Base-by-base conservation (phyloP, 2,329 filamentous ascomycete species). In the Aspergillus oerlinghausenensis region DNA sequence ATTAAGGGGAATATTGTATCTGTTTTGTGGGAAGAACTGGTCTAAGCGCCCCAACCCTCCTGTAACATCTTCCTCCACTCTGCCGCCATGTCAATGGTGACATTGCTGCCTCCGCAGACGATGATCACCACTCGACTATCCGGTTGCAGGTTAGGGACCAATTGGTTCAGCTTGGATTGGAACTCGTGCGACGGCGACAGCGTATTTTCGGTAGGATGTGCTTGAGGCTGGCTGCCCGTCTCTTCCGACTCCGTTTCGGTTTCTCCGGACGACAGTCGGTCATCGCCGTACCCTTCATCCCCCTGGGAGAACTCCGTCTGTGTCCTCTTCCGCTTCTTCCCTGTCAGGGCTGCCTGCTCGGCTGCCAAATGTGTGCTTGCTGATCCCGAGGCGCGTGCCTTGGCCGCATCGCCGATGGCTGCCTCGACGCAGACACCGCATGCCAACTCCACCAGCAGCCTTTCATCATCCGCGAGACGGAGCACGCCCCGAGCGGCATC, bases 401-500 rank as follows among this genome's bases (percentile, higher is more conserved):
- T 59, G 8, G 57, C 58, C 14, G 67, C 67, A 57, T 71, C 70
- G 50, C 74, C 74, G 49, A 77, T 63, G 10, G 70, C 74, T 32
- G 73, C 74, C 56, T 77, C 90, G 11, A 96, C 75, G 52, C 88
- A 88, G 5, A 93, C 91, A 0, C 92, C 92, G 70, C 93, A 97
- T 0, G 92, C 86, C 38, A 88, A 79, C 77, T 97, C 93, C 3
- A 96, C 90, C 56, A 96, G 78, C 55, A 93, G 76, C 26, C 88
- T 79, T 65, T 92, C 89, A 59, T 96, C 91, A 62, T 97, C 89
- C 9, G 90, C 87, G 60, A 97, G 86, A 25, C 84, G 80, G 66
- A 88, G 85, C 54, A 88, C 89, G 2, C 87, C 92, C 74, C 87
- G 83, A 21, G 89, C 90, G 0, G 93, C 92, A 67, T 94, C 89